phyloP scores from a whole-genome alignment of 352 stramenopile species.

The Globisporangium spiculum region DNA sequence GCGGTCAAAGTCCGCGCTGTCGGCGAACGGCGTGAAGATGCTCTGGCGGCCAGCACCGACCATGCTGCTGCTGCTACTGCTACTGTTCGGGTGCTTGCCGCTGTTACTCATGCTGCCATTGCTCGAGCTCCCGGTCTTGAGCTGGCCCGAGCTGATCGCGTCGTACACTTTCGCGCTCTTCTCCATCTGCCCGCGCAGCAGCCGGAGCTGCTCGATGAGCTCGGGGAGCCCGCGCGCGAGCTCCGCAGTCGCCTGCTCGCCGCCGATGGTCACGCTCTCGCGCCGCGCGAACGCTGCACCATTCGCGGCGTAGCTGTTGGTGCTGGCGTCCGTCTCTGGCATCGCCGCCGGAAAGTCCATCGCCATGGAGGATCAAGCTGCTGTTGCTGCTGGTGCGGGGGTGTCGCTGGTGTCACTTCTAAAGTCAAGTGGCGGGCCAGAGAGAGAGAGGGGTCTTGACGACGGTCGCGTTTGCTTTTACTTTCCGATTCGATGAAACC shows the following conservation, averaged over 20 bases:
- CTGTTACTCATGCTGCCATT: conserved; percentile 13
- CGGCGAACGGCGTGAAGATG: conserved; percentile 38
- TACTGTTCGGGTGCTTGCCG: not conserved
- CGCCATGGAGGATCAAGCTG: conserved; percentile 2
- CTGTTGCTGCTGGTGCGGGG: too few species aligned
- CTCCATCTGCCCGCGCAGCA: conserved; percentile 64
- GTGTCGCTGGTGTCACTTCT: not conserved
- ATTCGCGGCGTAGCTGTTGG: not conserved
- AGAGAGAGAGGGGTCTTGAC: not conserved
- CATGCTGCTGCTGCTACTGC: not conserved
- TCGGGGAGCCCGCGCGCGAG: conserved; percentile 59
- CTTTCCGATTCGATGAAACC: not conserved
- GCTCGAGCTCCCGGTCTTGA: conserved; percentile 9
- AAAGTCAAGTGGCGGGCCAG: not conserved
- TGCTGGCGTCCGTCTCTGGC: not conserved
- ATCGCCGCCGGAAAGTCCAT: conserved; percentile 2
- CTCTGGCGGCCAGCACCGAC: conserved; percentile 16
- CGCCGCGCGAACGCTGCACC: conserved; percentile 6
- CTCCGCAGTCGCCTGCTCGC: conserved; percentile 28
- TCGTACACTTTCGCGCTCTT: conserved; percentile 75
- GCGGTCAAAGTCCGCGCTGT: conserved; percentile 10
- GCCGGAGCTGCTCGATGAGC: conserved; percentile 59
- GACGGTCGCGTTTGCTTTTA: not conserved
- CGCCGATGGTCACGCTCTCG: conserved; percentile 30
- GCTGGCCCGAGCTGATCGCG: conserved; percentile 32